Evolutionary conservation across 257 asterid species (phyloP).

Genomic region (Thymus quinquecostatus): DNA sequence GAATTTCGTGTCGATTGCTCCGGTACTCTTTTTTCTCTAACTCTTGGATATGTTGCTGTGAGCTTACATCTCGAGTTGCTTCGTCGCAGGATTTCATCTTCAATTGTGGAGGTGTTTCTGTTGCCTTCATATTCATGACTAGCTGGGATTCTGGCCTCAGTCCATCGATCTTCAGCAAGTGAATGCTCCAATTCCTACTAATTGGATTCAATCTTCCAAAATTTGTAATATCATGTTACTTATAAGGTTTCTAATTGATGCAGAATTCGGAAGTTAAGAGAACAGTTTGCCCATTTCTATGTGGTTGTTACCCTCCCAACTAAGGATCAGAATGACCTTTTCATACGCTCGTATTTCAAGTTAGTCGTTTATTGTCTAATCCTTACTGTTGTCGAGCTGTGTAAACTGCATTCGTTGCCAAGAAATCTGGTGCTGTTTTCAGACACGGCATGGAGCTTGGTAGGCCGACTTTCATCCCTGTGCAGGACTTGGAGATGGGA

Average conservation of each 20-base stretch:
- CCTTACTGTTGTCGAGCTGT: conserved; percentile 16
- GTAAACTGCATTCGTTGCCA: conserved; percentile 30
- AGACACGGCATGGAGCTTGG: conserved; percentile 82
- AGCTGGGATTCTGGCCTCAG: conserved; percentile 57
- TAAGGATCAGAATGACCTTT: conserved; percentile 71
- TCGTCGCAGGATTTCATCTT: conserved; percentile 89
- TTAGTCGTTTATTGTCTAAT: conserved; percentile 35
- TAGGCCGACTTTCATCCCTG: conserved; percentile 85
- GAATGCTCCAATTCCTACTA: conserved; percentile 24
- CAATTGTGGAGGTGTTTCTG: conserved; percentile 83
- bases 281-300: conserved; percentile 82
- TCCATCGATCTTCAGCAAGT: conserved; percentile 63
- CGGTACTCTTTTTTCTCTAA: conserved; percentile 51
- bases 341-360: conserved; percentile 78
- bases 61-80: conserved; percentile 24
- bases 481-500: conserved; percentile 85
- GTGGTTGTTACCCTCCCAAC: conserved; percentile 87
- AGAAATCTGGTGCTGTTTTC: conserved; percentile 31
- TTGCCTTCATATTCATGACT: conserved; percentile 79
- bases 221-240: not conserved
- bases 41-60: conserved; percentile 14
- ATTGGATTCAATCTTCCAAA: not conserved
- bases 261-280: conserved; percentile 77
- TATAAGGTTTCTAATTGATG: conserved; percentile 24
- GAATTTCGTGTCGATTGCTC: conserved; percentile 72